Evolutionary conservation across 768 basidiomycete species (phyloP).

Genomic region (Trametes cubensis): DNA sequence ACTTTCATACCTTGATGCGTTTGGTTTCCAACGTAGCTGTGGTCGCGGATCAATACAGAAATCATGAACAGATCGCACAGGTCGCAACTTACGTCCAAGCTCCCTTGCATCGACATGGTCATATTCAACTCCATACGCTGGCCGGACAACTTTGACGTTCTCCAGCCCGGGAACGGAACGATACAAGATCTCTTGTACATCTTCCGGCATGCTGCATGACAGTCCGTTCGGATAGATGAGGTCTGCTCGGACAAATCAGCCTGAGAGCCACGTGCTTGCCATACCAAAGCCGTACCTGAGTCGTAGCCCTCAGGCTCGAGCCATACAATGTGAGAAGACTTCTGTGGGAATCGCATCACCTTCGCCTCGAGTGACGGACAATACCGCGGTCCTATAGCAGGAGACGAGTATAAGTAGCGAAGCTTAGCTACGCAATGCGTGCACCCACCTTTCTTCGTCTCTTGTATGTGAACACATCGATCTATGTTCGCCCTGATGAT

Average conservation of each 20-base stretch:
- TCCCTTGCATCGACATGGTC: conserved; percentile 89
- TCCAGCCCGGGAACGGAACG: conserved; percentile 84
- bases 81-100: conserved; percentile 56
- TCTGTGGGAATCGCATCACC: conserved; percentile 75
- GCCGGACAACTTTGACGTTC: conserved; percentile 78
- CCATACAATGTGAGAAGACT: conserved; percentile 76
- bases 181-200: conserved; percentile 81
- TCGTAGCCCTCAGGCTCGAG: conserved; percentile 92
- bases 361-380: conserved; percentile 92
- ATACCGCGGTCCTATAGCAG: conserved; percentile 74
- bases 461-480: conserved; percentile 81
- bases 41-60: not conserved
- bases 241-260: conserved; percentile 46
- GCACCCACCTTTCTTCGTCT: conserved; percentile 75
- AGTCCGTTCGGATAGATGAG: conserved; percentile 90
- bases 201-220: conserved; percentile 85
- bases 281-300: conserved; percentile 53
- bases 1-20: conserved; percentile 60
- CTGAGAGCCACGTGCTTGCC: too few relatives aligned
- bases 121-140: conserved; percentile 93
- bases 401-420: too few relatives aligned
- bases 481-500: conserved; percentile 78
- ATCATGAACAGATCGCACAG: not conserved
- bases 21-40: conserved; percentile 85
- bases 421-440: not conserved